Evolutionary conservation across 2,329 filamentous ascomycete species (phyloP).

Genomic region (Aspergillus texensis): DNA sequence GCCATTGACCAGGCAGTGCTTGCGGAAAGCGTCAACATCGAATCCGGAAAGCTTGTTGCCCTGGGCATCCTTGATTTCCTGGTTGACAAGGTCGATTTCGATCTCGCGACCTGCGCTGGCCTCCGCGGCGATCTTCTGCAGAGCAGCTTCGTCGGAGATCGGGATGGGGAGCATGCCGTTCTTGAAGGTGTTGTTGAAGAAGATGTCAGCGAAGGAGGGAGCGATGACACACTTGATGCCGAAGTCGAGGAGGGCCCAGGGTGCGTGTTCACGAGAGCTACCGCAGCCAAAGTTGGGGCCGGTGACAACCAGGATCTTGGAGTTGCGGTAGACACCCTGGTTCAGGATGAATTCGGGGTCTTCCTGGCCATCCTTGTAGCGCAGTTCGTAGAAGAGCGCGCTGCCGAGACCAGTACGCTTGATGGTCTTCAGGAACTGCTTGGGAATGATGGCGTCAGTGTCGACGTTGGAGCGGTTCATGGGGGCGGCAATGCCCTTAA

Average conservation of each 20-base stretch:
- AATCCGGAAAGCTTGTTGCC: constrained; percentile 78
- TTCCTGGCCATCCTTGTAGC: constrained; percentile 75
- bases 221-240: constrained; percentile 94
- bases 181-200: constrained; percentile 99
- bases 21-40: constrained; percentile 89
- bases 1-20: constrained; percentile 90
- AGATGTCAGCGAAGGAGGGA: constrained; percentile 86
- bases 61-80: constrained; percentile 74
- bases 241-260: constrained; percentile 95
- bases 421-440: constrained; percentile 99
- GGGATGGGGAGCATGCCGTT: constrained; percentile 95
- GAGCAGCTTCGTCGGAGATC: constrained; percentile 66
- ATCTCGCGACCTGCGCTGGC: constrained; percentile 79
- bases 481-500: constrained; percentile 85
- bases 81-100: constrained; percentile 85
- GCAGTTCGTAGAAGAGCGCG: constrained; percentile 83
- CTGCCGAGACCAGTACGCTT: constrained; percentile 91
- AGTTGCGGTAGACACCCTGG: constrained; percentile 76
- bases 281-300: constrained; percentile 96
- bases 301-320: constrained; percentile 90
- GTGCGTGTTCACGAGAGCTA: constrained; percentile 88
- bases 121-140: constrained; percentile 74
- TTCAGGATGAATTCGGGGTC: constrained; percentile 87
- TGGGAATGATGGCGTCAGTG: constrained; percentile 99
- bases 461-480: constrained; percentile 89